These are phyloP conservation scores for Gossypium bickii DNA, from an alignment of 345 rosid species.

Conservation along the genomic window DNA sequence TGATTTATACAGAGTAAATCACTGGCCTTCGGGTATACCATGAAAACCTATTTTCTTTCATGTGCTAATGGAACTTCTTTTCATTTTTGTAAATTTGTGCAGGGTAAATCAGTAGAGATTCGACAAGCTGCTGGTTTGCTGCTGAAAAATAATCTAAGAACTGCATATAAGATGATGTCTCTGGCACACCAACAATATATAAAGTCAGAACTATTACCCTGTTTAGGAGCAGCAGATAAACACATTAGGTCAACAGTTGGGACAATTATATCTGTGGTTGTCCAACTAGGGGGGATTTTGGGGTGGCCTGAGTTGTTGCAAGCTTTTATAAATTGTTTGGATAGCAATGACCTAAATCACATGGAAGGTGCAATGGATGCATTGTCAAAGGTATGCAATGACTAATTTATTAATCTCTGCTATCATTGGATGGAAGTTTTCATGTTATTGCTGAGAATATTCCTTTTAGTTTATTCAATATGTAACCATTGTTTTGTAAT, in stretches of 20 bases:
- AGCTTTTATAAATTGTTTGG: slow-evolving; percentile 76
- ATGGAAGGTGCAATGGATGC: slow-evolving; percentile 99
- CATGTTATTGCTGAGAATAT: not conserved
- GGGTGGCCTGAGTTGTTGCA: slow-evolving; percentile 91
- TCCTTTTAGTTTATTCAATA: not conserved
- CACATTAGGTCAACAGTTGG: slow-evolving; percentile 90
- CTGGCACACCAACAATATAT: slow-evolving; percentile 47
- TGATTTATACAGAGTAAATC: not conserved
- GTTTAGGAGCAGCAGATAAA: slow-evolving; percentile 85
- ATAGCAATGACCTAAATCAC: slow-evolving; percentile 76
- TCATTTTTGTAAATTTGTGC: slow-evolving; percentile 17
- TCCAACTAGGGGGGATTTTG: slow-evolving; percentile 60
- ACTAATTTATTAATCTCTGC: slow-evolving; percentile 37
- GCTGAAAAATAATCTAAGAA: slow-evolving; percentile 78
- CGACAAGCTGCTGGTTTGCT: slow-evolving; percentile 98
- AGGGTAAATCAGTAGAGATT: slow-evolving; percentile 83
- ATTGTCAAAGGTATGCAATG: slow-evolving; percentile 72
- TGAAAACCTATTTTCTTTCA: not conserved
- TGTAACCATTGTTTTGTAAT: not conserved
- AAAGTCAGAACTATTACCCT: slow-evolving; percentile 62
- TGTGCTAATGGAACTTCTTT: not conserved
- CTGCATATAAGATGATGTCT: slow-evolving; percentile 57
- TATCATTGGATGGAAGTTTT: not conserved
- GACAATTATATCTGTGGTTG: slow-evolving; percentile 71
- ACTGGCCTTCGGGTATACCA: not conserved